Evolutionary conservation across 2,329 filamentous ascomycete species (phyloP).

Genomic region (Fusarium brachygibbosum): DNA sequence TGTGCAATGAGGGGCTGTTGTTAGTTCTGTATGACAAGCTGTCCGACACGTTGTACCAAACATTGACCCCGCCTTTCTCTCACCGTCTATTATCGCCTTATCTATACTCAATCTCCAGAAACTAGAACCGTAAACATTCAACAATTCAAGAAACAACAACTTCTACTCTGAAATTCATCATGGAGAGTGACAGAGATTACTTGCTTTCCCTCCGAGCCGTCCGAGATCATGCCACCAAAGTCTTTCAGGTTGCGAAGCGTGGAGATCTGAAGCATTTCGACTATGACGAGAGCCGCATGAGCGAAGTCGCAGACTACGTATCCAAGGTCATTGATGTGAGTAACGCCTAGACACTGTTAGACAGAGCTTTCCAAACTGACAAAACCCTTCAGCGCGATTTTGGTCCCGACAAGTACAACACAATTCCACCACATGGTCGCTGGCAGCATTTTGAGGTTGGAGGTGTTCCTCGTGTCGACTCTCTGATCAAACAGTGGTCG

Average conservation of each 20-base stretch:
- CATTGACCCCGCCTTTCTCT: conserved; percentile 3
- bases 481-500: conserved; percentile 62
- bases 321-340: conserved; percentile 58
- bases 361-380: rapidly evolving
- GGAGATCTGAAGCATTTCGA: conserved; percentile 59
- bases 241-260: conserved; percentile 55
- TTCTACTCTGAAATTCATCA: background rate
- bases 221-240: conserved; percentile 53
- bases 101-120: background rate
- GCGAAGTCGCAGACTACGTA: conserved; percentile 59
- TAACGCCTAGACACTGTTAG: rapidly evolving
- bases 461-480: conserved; percentile 62
- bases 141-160: background rate
- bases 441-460: conserved; percentile 76
- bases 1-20: background rate
- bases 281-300: conserved; percentile 56
- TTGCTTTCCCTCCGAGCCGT: conserved; percentile 55
- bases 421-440: conserved; percentile 68
- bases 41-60: conserved; percentile 1
- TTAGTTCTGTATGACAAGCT: conserved; percentile 12
- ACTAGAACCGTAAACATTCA: background rate
- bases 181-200: conserved; percentile 46
- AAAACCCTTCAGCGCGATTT: conserved; percentile 60
- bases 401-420: conserved; percentile 60
- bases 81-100: background rate